These are phyloP conservation scores for Irpex sp. DNA, from an alignment of 1,284 basidiomycete genomes.

Conservation along the genomic window DNA sequence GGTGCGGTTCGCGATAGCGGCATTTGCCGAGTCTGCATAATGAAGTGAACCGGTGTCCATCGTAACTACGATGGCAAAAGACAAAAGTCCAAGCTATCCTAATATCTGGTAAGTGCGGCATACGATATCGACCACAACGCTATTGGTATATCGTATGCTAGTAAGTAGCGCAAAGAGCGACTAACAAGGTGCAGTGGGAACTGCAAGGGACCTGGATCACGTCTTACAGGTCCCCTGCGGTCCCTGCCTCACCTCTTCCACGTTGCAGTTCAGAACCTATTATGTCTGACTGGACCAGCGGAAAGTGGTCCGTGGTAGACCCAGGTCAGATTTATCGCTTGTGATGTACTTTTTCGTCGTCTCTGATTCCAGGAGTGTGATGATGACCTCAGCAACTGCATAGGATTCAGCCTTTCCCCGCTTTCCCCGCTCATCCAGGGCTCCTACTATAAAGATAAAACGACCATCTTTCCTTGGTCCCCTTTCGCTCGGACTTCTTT, in stretches of 20 bases:
- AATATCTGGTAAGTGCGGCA: background rate
- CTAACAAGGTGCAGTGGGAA: background rate
- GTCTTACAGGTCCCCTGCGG: slow-evolving; percentile 2
- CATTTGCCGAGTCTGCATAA: background rate
- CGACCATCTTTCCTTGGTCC: slow-evolving; percentile 1
- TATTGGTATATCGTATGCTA: background rate
- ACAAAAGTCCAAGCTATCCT: background rate
- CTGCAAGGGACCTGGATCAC: background rate
- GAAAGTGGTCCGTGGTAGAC: slow-evolving; percentile 1
- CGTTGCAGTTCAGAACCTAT: background rate
- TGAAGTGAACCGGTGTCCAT: background rate
- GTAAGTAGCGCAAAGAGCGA: background rate
- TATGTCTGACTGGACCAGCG: background rate
- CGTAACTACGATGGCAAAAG: background rate
- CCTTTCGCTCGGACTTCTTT: slow-evolving; percentile 8
- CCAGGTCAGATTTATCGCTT: slow-evolving; percentile 12
- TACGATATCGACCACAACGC: background rate
- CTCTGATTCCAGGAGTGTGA: slow-evolving; percentile 4
- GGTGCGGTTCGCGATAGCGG: background rate
- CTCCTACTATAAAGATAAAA: slow-evolving; percentile 12
- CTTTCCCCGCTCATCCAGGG: slow-evolving; percentile 8
- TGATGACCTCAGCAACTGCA: slow-evolving; percentile 15
- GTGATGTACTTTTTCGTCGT: slow-evolving; percentile 9
- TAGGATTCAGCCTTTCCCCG: slow-evolving; percentile 3
- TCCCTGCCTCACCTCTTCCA: background rate